Conservation (phyloP, 148 eudicot genomes). For the Spergularia bocconei region DNA sequence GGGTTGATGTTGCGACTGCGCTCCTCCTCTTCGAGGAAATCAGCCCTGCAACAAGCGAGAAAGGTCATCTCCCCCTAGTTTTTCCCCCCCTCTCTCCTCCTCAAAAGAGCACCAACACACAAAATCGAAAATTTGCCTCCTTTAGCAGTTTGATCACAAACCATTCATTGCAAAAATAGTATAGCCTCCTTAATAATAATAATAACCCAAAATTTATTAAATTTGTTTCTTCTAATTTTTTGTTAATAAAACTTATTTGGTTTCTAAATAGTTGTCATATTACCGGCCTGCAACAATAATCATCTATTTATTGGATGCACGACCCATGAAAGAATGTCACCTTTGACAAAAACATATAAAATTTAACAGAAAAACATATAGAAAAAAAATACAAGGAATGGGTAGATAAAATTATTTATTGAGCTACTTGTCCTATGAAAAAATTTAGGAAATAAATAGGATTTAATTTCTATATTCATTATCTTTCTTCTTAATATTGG, state of each 20-base stretch:
- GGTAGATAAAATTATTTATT: background rate
- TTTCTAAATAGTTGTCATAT: constrained; percentile 4
- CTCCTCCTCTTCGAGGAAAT: constrained; percentile 35
- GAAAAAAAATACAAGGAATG: too few species aligned
- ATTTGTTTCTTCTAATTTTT: background rate
- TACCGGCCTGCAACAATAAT: background rate
- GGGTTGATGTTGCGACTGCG: constrained; percentile 11
- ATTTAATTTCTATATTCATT: background rate
- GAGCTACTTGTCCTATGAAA: background rate
- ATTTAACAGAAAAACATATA: background rate
- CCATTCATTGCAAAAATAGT: constrained; percentile 23
- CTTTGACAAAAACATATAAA: background rate
- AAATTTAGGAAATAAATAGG: background rate
- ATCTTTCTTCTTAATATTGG: background rate
- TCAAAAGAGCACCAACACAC: constrained; percentile 11
- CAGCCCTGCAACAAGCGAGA: constrained; percentile 48
- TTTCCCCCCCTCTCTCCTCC: constrained; percentile 27
- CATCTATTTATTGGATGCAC: constrained; percentile 29
- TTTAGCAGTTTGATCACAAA: constrained; percentile 15
- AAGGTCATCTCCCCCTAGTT: constrained; percentile 26
- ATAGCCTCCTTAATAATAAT: constrained; percentile 15
- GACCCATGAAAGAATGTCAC: constrained; percentile 16
- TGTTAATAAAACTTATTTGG: background rate
- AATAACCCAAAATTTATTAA: background rate
- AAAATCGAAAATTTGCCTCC: constrained; percentile 19